Conservation (phyloP, 2,329 filamentous ascomycete genomes). For the Hymenoscyphus fructigenus region DNA sequence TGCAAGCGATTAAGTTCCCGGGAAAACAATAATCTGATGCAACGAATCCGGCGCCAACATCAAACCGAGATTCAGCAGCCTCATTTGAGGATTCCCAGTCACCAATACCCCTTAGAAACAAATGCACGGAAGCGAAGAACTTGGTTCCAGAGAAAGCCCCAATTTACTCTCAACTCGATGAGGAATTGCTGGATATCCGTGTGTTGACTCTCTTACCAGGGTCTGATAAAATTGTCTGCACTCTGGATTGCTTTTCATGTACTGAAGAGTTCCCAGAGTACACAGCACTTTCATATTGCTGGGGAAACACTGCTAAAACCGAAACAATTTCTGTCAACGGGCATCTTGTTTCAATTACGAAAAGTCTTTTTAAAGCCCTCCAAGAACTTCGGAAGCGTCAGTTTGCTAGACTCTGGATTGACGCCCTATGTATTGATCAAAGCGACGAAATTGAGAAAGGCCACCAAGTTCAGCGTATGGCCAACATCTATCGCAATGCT, state of each 20-base stretch:
- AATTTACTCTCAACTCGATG: background rate
- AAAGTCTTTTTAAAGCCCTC: slow-evolving; percentile 2
- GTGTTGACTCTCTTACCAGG: background rate
- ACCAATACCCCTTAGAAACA: too few species aligned
- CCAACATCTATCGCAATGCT: slow-evolving; percentile 4
- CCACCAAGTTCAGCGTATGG: slow-evolving; percentile 4
- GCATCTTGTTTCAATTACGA: background rate
- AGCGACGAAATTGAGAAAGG: background rate
- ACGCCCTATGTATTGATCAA: slow-evolving; percentile 12
- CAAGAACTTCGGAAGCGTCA: background rate
- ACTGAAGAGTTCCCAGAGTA: background rate
- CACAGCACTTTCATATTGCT: background rate
- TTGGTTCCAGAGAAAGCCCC: background rate
- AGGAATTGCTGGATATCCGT: background rate
- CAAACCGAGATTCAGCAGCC: too few species aligned
- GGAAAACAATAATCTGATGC: too few species aligned
- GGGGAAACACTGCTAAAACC: background rate
- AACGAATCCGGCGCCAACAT: too few species aligned
- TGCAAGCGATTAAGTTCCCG: too few species aligned
- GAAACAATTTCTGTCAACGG: background rate
- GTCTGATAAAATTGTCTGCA: background rate
- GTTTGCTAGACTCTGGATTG: background rate
- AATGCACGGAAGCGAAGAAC: background rate
- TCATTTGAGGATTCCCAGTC: too few species aligned
- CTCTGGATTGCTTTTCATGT: background rate